Evolutionary conservation across 768 basidiomycete genomes (phyloP), one percentile per base, ranked within the genome.

Genomic region (Lactarius evosmus): DNA sequence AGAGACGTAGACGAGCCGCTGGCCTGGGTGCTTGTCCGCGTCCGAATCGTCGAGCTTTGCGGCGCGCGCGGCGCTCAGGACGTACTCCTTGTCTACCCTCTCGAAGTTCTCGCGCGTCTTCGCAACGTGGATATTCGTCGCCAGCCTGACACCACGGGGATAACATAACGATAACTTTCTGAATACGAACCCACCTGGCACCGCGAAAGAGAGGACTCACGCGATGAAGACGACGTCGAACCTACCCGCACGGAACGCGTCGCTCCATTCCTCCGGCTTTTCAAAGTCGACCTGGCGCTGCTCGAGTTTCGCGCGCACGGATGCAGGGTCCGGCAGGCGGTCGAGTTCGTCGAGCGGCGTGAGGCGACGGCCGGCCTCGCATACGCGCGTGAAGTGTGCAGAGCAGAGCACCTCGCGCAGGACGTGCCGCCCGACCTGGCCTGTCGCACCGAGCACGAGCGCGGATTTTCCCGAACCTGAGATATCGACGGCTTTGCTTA

Each of bases 191-290:
- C n/a, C n/a, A n/a, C n/a, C n/a, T n/a, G n/a, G n/a, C n/a, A n/a
- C n/a, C n/a, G n/a, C n/a, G n/a, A n/a, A n/a, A n/a, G n/a, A n/a
- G n/a, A n/a, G n/a, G 22, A 79, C 82, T 51, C 66, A 86, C 77
- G 88, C 80, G 63, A 93, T 85, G 69, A 85, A 86, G 0, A 93
- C 85, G 19, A 88, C 84, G 72, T 91, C 88, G 84, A 87, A 90
- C 53, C 80, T 82, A 11, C 78, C 81, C 0, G 80, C 76, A 53
- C 78, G 78, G 66, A 89, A 69, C 1, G 33, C n/a, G 19, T 7
- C 78, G 80, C 9, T 80, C 76, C 44, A 77, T 4, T 54, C 77
- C 7, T 78, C 79, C 5, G 86, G 69, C 60, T 84, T 85, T 69
- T 90, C 88, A 69, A 88, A 89, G 70, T 90, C 83, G 58, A 89